Evolutionary conservation across 2,329 filamentous ascomycete genomes (phyloP).

Genomic region (Tricladium varicosporioides): DNA sequence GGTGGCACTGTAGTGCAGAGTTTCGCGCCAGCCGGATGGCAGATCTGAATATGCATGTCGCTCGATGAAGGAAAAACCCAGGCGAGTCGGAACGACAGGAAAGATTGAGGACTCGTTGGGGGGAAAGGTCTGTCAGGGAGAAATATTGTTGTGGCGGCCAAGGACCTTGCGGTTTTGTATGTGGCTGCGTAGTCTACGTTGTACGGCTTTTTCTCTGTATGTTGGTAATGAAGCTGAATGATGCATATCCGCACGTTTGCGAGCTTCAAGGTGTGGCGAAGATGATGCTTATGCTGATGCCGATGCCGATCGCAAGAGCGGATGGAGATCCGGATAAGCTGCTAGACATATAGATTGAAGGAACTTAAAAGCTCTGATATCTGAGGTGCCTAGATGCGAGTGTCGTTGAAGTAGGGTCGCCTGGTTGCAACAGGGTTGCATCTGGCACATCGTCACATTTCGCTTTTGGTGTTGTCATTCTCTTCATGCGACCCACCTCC

Average conservation of each 20-base stretch:
- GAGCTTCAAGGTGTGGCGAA: too few species aligned
- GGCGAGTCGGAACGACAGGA: slow-evolving; percentile 1
- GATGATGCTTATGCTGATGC: too few species aligned
- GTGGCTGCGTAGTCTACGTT: too few species aligned
- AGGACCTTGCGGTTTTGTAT: too few species aligned
- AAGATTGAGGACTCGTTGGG: too few species aligned
- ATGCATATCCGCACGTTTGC: too few species aligned
- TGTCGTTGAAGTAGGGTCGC: too few species aligned
- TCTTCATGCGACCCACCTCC: background rate
- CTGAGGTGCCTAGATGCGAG: slow-evolving; percentile 7
- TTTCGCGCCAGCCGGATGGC: background rate
- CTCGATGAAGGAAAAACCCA: slow-evolving; percentile 2
- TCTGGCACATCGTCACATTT: slow-evolving; percentile 11
- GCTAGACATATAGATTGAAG: background rate
- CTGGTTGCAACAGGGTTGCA: background rate
- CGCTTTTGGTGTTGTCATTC: slow-evolving; percentile 12
- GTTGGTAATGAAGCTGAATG: too few species aligned
- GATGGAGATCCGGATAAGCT: slow-evolving; percentile 9
- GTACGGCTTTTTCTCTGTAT: too few species aligned
- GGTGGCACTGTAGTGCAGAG: too few species aligned
- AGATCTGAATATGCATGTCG: slow-evolving; percentile 7
- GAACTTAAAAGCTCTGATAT: slow-evolving; percentile 9
- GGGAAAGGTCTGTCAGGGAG: too few species aligned
- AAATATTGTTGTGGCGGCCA: too few species aligned
- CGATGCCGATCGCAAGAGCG: background rate